Evolutionary conservation across 805 yeast genomes (phyloP).

Genomic region (Metschnikowia anglica): DNA sequence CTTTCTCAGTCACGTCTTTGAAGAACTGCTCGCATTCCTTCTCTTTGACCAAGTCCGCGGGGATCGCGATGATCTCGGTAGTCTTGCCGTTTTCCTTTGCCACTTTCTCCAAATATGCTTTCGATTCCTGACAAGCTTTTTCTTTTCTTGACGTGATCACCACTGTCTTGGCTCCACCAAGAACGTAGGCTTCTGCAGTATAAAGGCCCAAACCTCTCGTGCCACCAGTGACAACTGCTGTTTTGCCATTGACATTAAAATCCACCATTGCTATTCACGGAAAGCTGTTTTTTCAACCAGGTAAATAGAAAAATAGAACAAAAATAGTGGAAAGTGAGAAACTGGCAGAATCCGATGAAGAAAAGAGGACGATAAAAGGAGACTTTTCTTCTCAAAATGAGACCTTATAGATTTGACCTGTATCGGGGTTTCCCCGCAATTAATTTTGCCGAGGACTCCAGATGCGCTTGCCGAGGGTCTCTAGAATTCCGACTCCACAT

Average conservation of each 20-base stretch:
- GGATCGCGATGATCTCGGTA: constrained; percentile 41
- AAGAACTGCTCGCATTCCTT: constrained; percentile 48
- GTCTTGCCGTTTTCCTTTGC: constrained; percentile 35
- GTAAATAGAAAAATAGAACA: neutral
- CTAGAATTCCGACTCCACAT: neutral
- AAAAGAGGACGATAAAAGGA: neutral
- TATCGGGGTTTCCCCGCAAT: constrained; percentile 10
- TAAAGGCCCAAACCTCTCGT: constrained; percentile 71
- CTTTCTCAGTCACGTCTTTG: constrained; percentile 38
- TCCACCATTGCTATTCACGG: constrained; percentile 36
- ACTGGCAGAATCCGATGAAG: neutral
- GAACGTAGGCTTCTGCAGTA: constrained; percentile 63
- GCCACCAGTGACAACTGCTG: constrained; percentile 71
- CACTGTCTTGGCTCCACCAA: constrained; percentile 60
- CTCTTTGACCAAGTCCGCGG: constrained; percentile 56
- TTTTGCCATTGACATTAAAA: constrained; percentile 55
- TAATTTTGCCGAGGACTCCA: constrained; percentile 1
- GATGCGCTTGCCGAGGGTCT: constrained; percentile 1
- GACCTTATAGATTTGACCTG: too few species aligned
- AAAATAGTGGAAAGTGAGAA: neutral
- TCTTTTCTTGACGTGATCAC: constrained; percentile 65
- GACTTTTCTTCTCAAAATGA: too few species aligned
- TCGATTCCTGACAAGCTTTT: constrained; percentile 61
- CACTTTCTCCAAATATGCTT: constrained; percentile 35
- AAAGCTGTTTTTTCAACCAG: neutral